Percentiles rank a stretch among this genome's conserved stretches.
phyloP scores from a whole-genome alignment of 345 rosid genomes.

The Atalantia buxifolia region DNA sequence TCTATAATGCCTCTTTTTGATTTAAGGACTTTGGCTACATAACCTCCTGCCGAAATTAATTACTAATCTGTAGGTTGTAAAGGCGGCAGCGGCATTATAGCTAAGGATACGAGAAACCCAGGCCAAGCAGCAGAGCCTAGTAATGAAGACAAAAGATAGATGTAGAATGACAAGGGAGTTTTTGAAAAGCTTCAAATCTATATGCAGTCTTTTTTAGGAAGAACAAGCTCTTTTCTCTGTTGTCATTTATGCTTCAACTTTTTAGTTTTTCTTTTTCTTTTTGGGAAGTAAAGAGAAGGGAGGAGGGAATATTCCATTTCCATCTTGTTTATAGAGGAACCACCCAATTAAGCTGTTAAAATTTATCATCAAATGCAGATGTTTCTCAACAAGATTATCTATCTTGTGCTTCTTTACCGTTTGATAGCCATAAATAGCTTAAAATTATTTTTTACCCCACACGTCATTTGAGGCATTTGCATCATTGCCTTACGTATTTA shows the following conservation, averaged over 20 bases:
- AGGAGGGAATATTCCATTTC: background rate
- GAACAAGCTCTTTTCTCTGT: background rate
- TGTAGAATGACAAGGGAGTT: background rate
- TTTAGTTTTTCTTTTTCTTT: background rate
- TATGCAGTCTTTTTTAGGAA: background rate
- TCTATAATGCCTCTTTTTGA: background rate
- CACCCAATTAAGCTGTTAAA: background rate
- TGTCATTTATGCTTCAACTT: conserved; percentile 7
- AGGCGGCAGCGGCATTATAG: conserved; percentile 24
- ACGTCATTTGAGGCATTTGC: too few species aligned
- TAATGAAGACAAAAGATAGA: conserved; percentile 42
- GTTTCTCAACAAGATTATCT: background rate
- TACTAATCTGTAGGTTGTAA: conserved; percentile 34
- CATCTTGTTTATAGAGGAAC: conserved; percentile 24
- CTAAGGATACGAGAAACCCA: conserved; percentile 43
- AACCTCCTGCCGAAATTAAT: background rate
- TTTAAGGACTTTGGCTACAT: background rate
- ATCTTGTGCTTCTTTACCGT: background rate
- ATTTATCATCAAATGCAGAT: conserved; percentile 10
- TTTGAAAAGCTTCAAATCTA: background rate
- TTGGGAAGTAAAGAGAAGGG: background rate
- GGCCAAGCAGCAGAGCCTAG: conserved; percentile 41
- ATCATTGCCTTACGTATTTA: too few species aligned
- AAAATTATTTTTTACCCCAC: too few species aligned
- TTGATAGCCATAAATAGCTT: background rate